Conservation (phyloP, 345 rosid genomes). For the Clarkia xantiana region DNA sequence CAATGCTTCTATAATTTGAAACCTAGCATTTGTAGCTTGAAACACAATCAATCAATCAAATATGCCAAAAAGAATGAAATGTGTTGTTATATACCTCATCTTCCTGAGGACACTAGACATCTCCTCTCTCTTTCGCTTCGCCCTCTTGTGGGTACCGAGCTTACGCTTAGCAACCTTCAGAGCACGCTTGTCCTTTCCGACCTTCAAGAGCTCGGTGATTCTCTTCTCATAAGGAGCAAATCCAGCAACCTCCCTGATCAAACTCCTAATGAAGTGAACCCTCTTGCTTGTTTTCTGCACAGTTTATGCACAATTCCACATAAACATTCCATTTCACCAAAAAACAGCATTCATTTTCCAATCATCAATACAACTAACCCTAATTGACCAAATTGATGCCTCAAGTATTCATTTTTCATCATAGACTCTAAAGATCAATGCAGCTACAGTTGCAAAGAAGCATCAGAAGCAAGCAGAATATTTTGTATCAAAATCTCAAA, state of each 20-base stretch:
- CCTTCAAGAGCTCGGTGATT: conserved; percentile 76
- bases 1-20: too few species aligned
- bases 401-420: not conserved
- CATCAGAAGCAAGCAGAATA: too few species aligned
- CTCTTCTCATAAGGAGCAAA: conserved; percentile 86
- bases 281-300: conserved; percentile 75
- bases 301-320: too few species aligned
- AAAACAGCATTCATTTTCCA: too few species aligned
- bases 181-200: conserved; percentile 82
- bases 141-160: conserved; percentile 89
- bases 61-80: not conserved
- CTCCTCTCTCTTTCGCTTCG: conserved; percentile 87
- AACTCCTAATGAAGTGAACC: conserved; percentile 47
- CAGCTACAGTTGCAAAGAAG: too few species aligned
- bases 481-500: too few species aligned
- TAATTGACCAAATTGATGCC: not conserved
- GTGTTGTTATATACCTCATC: conserved; percentile 34
- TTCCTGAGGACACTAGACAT: conserved; percentile 69
- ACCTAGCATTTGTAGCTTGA: too few species aligned
- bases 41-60: too few species aligned
- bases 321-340: too few species aligned
- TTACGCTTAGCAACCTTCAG: conserved; percentile 77
- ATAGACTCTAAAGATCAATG: too few species aligned
- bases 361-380: too few species aligned
- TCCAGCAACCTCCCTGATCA: conserved; percentile 85